Conservation (phyloP, 2,329 filamentous ascomycete genomes). For the Leptographium radiaticola region DNA sequence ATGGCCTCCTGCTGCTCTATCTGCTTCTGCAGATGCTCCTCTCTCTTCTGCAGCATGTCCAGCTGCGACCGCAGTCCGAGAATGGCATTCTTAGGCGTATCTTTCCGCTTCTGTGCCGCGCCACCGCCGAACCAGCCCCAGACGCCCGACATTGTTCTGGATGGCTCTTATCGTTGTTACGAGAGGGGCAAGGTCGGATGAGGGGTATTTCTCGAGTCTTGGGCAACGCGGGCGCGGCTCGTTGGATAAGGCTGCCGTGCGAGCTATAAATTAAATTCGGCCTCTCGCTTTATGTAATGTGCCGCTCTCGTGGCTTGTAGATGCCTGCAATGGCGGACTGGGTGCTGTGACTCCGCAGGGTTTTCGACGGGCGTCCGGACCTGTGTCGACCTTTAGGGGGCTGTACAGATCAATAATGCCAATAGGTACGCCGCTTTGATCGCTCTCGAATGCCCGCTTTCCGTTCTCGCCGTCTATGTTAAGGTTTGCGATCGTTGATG, state of each 20-base stretch:
- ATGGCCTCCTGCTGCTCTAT: slow-evolving; percentile 86
- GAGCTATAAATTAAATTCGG: background rate
- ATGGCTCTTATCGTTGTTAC: slow-evolving; percentile 1
- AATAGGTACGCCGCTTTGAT: too few relatives aligned
- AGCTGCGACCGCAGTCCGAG: slow-evolving; percentile 75
- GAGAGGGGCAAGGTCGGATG: background rate
- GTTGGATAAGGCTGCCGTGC: background rate
- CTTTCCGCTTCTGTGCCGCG: slow-evolving; percentile 73
- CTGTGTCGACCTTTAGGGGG: too few relatives aligned
- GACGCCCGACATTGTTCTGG: slow-evolving; percentile 43
- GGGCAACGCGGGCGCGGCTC: background rate
- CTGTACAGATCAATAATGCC: too few relatives aligned
- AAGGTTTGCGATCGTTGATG: too few relatives aligned
- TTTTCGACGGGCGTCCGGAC: too few relatives aligned
- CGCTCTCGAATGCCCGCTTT: too few relatives aligned
- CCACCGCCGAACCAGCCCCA: slow-evolving; percentile 90
- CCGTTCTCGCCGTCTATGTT: too few relatives aligned
- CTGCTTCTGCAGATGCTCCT: slow-evolving; percentile 79
- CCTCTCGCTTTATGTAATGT: too few relatives aligned
- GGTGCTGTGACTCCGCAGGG: too few relatives aligned
- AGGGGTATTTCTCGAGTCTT: background rate
- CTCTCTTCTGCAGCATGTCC: slow-evolving; percentile 95
- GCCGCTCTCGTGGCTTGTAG: background rate
- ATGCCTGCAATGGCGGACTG: background rate
- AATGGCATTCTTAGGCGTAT: slow-evolving; percentile 94